Conservation (phyloP, 495 filamentous ascomycete genomes). For the Tuber microsphaerosporum region DNA sequence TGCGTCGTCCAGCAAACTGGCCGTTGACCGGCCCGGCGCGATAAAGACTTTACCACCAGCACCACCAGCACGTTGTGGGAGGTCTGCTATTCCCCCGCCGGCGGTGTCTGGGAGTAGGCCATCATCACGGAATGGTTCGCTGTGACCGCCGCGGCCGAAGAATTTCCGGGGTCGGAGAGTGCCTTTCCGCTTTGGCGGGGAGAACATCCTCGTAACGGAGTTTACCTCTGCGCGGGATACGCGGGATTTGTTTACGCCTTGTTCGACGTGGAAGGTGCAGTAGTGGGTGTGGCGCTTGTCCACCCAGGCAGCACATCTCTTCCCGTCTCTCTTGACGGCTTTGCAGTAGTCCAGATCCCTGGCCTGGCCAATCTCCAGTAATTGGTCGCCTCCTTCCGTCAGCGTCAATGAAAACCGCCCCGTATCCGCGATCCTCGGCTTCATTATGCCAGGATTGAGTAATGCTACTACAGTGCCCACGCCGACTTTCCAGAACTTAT, state of each 20-base stretch:
- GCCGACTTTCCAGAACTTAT: conserved; percentile 80
- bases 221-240: conserved; percentile 74
- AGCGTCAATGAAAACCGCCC: conserved; percentile 77
- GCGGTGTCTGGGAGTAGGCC: conserved; percentile 29
- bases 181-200: conserved; percentile 42
- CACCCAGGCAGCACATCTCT: conserved; percentile 73
- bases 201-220: conserved; percentile 46
- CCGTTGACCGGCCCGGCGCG: conserved; percentile 49
- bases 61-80: conserved; percentile 38
- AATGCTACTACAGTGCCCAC: conserved; percentile 84
- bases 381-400: conserved; percentile 72
- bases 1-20: conserved; percentile 62
- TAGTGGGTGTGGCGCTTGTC: conserved; percentile 79
- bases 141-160: conserved; percentile 43
- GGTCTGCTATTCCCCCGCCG: conserved; percentile 26
- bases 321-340: conserved; percentile 71
- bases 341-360: conserved; percentile 88
- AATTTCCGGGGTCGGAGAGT: conserved; percentile 50
- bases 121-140: conserved; percentile 28
- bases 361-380: conserved; percentile 80
- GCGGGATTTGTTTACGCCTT: conserved; percentile 64
- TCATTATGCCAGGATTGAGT: conserved; percentile 86
- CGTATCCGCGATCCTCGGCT: conserved; percentile 66
- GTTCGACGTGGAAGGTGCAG: conserved; percentile 87
- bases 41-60: conserved; percentile 39